Percentiles rank a stretch among this genome's conserved stretches.
These are phyloP conservation scores for Eremothecium gossypii DNA, from an alignment of 1,139 yeast species.

Conservation along the genomic window DNA sequence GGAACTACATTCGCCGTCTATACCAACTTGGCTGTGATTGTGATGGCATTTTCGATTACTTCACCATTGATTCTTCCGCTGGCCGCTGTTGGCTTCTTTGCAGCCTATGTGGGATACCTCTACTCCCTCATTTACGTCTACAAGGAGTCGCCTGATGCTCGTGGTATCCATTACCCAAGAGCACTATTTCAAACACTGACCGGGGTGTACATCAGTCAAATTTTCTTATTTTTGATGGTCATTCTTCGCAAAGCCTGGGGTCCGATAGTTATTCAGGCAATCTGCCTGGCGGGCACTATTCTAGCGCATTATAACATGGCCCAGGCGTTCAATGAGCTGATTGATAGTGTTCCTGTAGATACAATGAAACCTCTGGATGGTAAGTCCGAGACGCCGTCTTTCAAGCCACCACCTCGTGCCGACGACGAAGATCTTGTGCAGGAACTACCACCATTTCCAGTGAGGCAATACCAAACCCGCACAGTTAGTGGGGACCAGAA, in stretches of 20 bases:
- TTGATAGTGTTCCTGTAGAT: slow-evolving; percentile 52
- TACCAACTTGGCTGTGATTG: slow-evolving; percentile 73
- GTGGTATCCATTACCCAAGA: slow-evolving; percentile 81
- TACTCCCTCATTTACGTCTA: slow-evolving; percentile 72
- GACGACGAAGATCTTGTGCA: slow-evolving; percentile 13
- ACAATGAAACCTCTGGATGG: slow-evolving; percentile 63
- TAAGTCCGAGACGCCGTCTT: slow-evolving; percentile 49
- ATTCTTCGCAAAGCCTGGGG: slow-evolving; percentile 86
- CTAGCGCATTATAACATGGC: slow-evolving; percentile 55
- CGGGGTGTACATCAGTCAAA: slow-evolving; percentile 79
- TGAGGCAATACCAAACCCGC: slow-evolving; percentile 19
- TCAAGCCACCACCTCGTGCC: slow-evolving; percentile 13
- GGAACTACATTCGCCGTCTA: slow-evolving; percentile 84
- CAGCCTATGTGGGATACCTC: slow-evolving; percentile 69
- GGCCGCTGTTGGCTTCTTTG: slow-evolving; percentile 55
- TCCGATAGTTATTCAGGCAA: slow-evolving; percentile 68
- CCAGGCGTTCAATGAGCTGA: slow-evolving; percentile 54
- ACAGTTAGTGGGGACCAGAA: slow-evolving; percentile 13
- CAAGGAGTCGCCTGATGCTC: slow-evolving; percentile 55
- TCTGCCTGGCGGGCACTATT: slow-evolving; percentile 54
- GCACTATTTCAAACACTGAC: slow-evolving; percentile 83
- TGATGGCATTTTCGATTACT: slow-evolving; percentile 70
- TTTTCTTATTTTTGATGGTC: slow-evolving; percentile 61
- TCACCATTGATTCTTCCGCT: slow-evolving; percentile 71
- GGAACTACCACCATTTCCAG: slow-evolving; percentile 25